Evolutionary conservation across 2,329 filamentous ascomycete genomes (phyloP).

Genomic region (Eutypella sp.): DNA sequence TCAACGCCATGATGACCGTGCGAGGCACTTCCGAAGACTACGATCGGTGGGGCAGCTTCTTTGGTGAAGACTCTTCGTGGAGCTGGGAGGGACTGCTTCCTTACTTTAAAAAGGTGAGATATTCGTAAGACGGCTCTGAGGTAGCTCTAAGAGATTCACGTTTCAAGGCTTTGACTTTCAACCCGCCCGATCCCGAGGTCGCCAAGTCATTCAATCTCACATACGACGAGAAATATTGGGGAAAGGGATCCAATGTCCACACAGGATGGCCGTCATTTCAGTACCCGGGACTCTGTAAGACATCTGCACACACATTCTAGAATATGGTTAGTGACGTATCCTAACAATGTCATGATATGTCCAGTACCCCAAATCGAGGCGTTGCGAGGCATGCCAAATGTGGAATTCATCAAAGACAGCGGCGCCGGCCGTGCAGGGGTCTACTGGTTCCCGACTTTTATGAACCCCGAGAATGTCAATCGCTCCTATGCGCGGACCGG

Average conservation of each 20-base stretch:
- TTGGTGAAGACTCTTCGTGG: slow-evolving; percentile 23
- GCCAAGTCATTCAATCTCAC: slow-evolving; percentile 25
- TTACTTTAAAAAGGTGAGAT: slow-evolving; percentile 28
- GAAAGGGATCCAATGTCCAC: slow-evolving; percentile 30
- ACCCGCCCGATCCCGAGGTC: slow-evolving; percentile 16
- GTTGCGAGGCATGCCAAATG: slow-evolving; percentile 33
- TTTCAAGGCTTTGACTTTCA: slow-evolving; percentile 16
- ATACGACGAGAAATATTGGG: slow-evolving; percentile 32
- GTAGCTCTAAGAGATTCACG: background rate
- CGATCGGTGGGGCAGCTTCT: slow-evolving; percentile 30
- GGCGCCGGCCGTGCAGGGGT: slow-evolving; percentile 34
- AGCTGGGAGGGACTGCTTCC: slow-evolving; percentile 26
- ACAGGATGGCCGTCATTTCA: slow-evolving; percentile 35
- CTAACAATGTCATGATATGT: slow-evolving; percentile 2
- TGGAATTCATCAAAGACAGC: slow-evolving; percentile 33
- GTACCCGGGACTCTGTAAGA: slow-evolving; percentile 27
- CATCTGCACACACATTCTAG: too few species aligned
- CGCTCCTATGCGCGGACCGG: slow-evolving; percentile 35
- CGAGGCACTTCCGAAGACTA: slow-evolving; percentile 25
- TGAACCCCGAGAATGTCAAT: slow-evolving; percentile 30
- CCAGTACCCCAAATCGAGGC: slow-evolving; percentile 27
- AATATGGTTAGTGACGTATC: background rate
- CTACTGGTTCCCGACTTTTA: slow-evolving; percentile 38
- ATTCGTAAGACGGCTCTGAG: slow-evolving; percentile 1
- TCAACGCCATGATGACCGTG: slow-evolving; percentile 26